Evolutionary conservation across 257 asterid genomes (phyloP).

Genomic region (Petunia secreta): DNA sequence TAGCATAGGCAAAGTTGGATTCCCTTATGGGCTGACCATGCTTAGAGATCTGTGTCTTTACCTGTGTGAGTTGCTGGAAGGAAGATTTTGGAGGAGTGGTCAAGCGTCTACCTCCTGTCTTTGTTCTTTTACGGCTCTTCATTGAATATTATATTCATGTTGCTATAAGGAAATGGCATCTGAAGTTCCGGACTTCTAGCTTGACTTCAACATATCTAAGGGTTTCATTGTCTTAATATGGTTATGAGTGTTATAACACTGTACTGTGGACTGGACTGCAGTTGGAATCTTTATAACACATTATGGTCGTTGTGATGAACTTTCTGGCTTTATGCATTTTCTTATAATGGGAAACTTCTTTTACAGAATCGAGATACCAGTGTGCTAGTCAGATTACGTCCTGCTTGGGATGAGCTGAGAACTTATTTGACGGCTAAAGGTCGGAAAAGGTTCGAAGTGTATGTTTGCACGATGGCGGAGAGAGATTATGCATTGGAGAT

Average conservation of each 20-base stretch:
- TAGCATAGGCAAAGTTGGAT: constrained; percentile 12
- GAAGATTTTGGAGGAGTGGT: constrained; percentile 11
- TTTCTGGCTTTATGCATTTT: background rate
- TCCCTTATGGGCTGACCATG: background rate
- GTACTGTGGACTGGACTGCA: constrained; percentile 3
- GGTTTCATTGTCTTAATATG: constrained; percentile 8
- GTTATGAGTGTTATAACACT: background rate
- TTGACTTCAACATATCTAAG: background rate
- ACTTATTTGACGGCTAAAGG: constrained; percentile 89
- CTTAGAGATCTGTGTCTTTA: constrained; percentile 8
- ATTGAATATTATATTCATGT: background rate
- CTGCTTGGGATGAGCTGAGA: constrained; percentile 97
- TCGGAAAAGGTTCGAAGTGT: constrained; percentile 95
- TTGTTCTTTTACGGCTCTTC: constrained; percentile 21
- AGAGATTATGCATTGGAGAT: constrained; percentile 98
- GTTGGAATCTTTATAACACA: background rate
- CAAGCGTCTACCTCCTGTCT: background rate
- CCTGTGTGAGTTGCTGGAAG: background rate
- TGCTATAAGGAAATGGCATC: constrained; percentile 14
- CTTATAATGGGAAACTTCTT: constrained; percentile 38
- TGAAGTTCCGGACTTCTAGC: background rate
- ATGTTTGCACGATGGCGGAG: constrained; percentile 99
- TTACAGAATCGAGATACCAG: constrained; percentile 93
- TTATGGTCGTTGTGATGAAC: background rate
- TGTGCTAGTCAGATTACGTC: constrained; percentile 92